Evolutionary conservation across 371 early-diverging fungal genomes (phyloP).

Genomic region (Lichtheimia hyalospora): DNA sequence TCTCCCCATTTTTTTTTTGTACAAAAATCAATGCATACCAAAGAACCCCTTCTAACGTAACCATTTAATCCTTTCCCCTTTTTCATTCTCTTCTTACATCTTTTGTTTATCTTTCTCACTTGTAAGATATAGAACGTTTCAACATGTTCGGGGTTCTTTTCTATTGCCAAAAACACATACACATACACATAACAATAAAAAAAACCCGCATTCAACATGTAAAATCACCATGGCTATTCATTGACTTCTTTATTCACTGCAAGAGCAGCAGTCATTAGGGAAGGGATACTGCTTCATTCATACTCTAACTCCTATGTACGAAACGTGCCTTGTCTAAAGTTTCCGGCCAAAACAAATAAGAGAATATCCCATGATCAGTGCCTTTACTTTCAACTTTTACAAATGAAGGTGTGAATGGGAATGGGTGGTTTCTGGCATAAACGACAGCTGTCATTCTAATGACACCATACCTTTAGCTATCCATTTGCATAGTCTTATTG

Average conservation of each 20-base stretch:
- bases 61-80: slow-evolving; percentile 9
- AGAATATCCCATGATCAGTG: too few species aligned
- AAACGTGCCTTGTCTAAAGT: too few species aligned
- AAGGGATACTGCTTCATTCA: too few species aligned
- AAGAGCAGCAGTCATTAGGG: too few species aligned
- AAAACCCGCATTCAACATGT: slow-evolving; percentile 38
- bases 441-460: too few species aligned
- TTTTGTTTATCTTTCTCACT: slow-evolving; percentile 5
- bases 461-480: background rate
- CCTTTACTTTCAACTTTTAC: too few species aligned
- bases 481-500: background rate
- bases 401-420: too few species aligned
- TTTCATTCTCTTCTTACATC: slow-evolving; percentile 3
- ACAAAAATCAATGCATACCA: slow-evolving; percentile 3
- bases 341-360: too few species aligned
- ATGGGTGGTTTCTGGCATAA: too few species aligned
- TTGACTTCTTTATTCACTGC: too few species aligned
- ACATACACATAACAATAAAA: slow-evolving; percentile 20
- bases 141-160: slow-evolving; percentile 37
- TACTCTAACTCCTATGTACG: too few species aligned
- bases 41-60: slow-evolving; percentile 1
- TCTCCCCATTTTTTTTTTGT: slow-evolving; percentile 2
- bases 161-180: slow-evolving; percentile 1
- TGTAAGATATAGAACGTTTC: slow-evolving; percentile 40
- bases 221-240: background rate